Percentiles rank a stretch among this genome's conserved stretches.
phyloP scores from a whole-genome alignment of 805 yeast genomes.

The Kazachstania bromeliacearum region DNA sequence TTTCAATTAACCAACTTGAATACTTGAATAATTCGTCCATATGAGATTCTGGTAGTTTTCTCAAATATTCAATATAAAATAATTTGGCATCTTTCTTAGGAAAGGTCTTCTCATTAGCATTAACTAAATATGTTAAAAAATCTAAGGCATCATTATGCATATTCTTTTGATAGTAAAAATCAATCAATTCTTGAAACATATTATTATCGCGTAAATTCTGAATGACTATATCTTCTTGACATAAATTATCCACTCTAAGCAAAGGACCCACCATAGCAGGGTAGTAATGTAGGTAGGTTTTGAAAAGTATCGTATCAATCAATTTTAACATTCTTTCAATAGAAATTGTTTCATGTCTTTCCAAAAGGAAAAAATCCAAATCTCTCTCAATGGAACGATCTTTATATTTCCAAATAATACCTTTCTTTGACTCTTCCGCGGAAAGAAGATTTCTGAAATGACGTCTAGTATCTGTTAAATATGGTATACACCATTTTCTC shows the following conservation, averaged over 20 bases:
- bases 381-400: slow-evolving; percentile 16
- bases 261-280: slow-evolving; percentile 76
- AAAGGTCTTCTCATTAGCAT: slow-evolving; percentile 3
- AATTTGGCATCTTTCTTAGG: slow-evolving; percentile 6
- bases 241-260: slow-evolving; percentile 62
- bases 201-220: slow-evolving; percentile 38
- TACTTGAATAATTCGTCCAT: slow-evolving; percentile 49
- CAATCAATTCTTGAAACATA: slow-evolving; percentile 60
- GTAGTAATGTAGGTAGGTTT: slow-evolving; percentile 58
- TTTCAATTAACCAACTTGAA: slow-evolving; percentile 38
- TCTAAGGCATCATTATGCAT: slow-evolving; percentile 60
- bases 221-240: slow-evolving; percentile 58
- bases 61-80: slow-evolving; percentile 42
- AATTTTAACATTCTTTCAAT: slow-evolving; percentile 33
- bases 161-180: slow-evolving; percentile 58
- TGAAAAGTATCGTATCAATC: slow-evolving; percentile 72
- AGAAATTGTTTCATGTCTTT: slow-evolving; percentile 25
- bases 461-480: slow-evolving; percentile 42
- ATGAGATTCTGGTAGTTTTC: slow-evolving; percentile 40
- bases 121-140: slow-evolving; percentile 35
- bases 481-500: slow-evolving; percentile 31
- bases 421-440: slow-evolving; percentile 1
- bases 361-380: slow-evolving; percentile 23
- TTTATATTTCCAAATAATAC: slow-evolving; percentile 16
- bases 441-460: slow-evolving; percentile 27